Evolutionary conservation across 2,329 filamentous ascomycete genomes (phyloP), one percentile per base, ranked within the genome.

Genomic region (Xylaria sp.): DNA sequence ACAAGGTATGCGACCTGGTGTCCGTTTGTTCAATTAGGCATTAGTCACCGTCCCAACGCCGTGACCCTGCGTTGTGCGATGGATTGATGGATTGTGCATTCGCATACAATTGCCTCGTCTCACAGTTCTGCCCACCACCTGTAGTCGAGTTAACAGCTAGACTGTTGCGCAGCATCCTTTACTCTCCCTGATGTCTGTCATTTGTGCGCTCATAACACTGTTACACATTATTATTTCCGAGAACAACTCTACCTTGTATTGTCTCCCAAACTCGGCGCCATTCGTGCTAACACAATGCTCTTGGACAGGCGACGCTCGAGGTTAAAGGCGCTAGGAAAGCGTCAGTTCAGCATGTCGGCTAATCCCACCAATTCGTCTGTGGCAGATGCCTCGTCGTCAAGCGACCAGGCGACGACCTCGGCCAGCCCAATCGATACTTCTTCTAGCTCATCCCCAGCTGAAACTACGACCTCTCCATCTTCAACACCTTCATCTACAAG

Each of bases 281-380:
- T 66, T 36, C 57, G 65, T 74, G 74, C 80, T 82, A 75, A 82
- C 76, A 80, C 77, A 75, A 69, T 77, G 59, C 72, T 76, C 56
- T 68, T 64, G 62, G 64, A 63, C 65, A 81, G 78, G 67, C 78
- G 76, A 67, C 69, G 61, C 48, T 67, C 62, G 3, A 69, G 65
- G 67, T 72, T 73, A 51, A 69, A 64, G 63, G 71, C 71, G 53
- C 69, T 45, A 58, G 62, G 59, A 51, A 61, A 54, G 19, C 73
- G 70, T 62, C 64, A 61, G 69, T 74, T 76, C 69, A 77, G 70
- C 73, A 82, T 82, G 80, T 78, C 78, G 62, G 17, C 51, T 51
- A 54, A 51, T 54, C 48, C 67, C 62, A 59, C n/a, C 55, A 56
- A 36, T 30, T 50, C 69, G 39, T 32, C 56, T 21, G 53, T 59